Percentiles rank a stretch among this genome's conserved stretches.
Evolutionary conservation across 23 red algal genomes (phyloP).

Genomic region (Gracilaria gracilis): DNA sequence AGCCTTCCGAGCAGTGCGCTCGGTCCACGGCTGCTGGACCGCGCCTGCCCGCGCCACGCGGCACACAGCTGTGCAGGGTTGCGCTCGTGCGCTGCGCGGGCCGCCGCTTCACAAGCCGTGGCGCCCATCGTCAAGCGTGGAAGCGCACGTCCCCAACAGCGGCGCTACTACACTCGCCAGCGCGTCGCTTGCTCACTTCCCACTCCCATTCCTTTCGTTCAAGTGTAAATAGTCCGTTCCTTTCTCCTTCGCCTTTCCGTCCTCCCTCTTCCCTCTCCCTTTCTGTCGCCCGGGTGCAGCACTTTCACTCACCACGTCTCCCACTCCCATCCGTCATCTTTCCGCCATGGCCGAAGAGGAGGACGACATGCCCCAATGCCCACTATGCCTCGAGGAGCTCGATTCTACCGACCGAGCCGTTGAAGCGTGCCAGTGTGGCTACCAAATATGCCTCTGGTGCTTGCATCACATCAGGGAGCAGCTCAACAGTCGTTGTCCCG

Average conservation of each 20-base stretch:
- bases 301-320: not conserved
- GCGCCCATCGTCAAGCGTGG: slow-evolving; percentile 37
- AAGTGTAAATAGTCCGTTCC: slow-evolving; percentile 47
- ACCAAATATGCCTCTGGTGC: slow-evolving; percentile 94
- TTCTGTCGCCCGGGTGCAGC: not conserved
- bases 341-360: slow-evolving; percentile 65
- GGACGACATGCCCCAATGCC: slow-evolving; percentile 79
- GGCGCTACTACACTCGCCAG: not conserved
- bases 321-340: slow-evolving; percentile 1
- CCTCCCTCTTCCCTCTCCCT: not conserved
- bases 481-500: slow-evolving; percentile 86
- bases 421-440: slow-evolving; percentile 86
- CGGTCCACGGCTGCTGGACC: slow-evolving; percentile 1
- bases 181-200: not conserved
- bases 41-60: slow-evolving; percentile 28
- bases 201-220: not conserved
- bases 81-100: slow-evolving; percentile 15
- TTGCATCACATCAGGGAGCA: slow-evolving; percentile 90
- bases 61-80: slow-evolving; percentile 7
- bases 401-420: slow-evolving; percentile 91
- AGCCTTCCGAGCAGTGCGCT: not conserved
- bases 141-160: slow-evolving; percentile 45
- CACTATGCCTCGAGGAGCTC: slow-evolving; percentile 95
- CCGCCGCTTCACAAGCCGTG: slow-evolving; percentile 41
- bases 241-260: not conserved